Percentiles rank a stretch among this genome's conserved stretches.
These are phyloP conservation scores for Mortierella sp. DNA, from an alignment of 371 early-diverging fungal species.

Conservation along the genomic window DNA sequence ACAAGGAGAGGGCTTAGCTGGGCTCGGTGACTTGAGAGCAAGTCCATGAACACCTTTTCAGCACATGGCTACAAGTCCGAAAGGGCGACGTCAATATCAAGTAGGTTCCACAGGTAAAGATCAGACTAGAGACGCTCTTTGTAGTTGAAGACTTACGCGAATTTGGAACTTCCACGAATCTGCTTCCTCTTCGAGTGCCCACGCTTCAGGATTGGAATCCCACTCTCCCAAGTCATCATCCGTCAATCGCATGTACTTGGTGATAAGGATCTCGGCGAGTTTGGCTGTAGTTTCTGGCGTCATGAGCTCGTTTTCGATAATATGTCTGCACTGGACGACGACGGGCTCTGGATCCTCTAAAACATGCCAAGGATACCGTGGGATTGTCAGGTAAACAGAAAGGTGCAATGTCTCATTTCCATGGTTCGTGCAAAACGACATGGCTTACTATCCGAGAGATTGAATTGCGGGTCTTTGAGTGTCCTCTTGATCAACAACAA, in stretches of 20 bases:
- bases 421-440: background rate
- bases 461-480: slow-evolving; percentile 66
- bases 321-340: slow-evolving; percentile 61
- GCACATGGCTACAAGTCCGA: slow-evolving; percentile 74
- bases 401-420: background rate
- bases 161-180: slow-evolving; percentile 90
- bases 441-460: slow-evolving; percentile 12
- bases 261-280: slow-evolving; percentile 76
- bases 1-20: slow-evolving; percentile 75
- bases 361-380: slow-evolving; percentile 7
- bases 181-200: slow-evolving; percentile 81
- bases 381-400: too few relatives aligned
- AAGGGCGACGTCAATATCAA: background rate
- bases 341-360: slow-evolving; percentile 63
- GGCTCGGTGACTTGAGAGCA: slow-evolving; percentile 74
- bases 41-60: slow-evolving; percentile 83
- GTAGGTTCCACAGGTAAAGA: too few relatives aligned
- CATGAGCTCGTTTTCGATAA: slow-evolving; percentile 75
- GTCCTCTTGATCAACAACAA: slow-evolving; percentile 75
- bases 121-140: too few relatives aligned
- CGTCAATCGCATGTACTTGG: slow-evolving; percentile 78
- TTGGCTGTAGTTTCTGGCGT: slow-evolving; percentile 72
- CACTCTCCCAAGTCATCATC: slow-evolving; percentile 79
- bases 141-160: slow-evolving; percentile 62
- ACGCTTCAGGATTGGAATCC: slow-evolving; percentile 91